phyloP scores from a whole-genome alignment of 2,329 filamentous ascomycete genomes.

The Penicillium corylophilum region DNA sequence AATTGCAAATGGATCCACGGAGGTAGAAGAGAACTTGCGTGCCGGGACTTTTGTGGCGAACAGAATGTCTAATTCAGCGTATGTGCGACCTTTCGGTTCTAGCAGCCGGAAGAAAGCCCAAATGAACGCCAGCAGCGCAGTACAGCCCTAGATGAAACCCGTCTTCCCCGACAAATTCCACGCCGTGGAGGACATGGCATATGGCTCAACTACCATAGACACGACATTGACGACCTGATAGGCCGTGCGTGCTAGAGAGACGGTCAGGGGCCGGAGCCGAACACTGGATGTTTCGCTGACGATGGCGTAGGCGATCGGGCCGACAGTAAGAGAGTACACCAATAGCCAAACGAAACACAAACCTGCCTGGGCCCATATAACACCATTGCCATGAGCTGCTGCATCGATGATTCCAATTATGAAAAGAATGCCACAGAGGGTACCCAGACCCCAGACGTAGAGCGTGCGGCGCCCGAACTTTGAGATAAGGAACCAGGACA shows the following conservation, averaged over 20 bases:
- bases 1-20: conserved; percentile 18
- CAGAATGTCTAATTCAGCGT: conserved; percentile 43
- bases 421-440: conserved; percentile 27
- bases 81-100: conserved; percentile 39
- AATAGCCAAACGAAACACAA: conserved; percentile 55
- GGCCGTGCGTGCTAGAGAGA: conserved; percentile 52
- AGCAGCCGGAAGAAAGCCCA: conserved; percentile 42
- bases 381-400: conserved; percentile 20
- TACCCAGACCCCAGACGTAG: conserved; percentile 35
- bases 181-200: conserved; percentile 35
- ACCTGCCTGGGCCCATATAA: conserved; percentile 40
- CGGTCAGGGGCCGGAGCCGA: conserved; percentile 56
- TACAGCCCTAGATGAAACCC: conserved; percentile 43
- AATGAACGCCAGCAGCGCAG: conserved; percentile 25
- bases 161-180: conserved; percentile 42
- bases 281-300: conserved; percentile 56
- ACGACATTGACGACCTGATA: conserved; percentile 54
- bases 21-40: conserved; percentile 31
- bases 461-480: conserved; percentile 42
- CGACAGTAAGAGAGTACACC: conserved; percentile 56
- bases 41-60: conserved; percentile 40
- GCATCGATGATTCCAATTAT: conserved; percentile 31
- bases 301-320: conserved; percentile 55
- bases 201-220: conserved; percentile 42
- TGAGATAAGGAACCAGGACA: conserved; percentile 49